Conservation (phyloP, 768 basidiomycete species). For the Coprinopsis marcescibilis region DNA sequence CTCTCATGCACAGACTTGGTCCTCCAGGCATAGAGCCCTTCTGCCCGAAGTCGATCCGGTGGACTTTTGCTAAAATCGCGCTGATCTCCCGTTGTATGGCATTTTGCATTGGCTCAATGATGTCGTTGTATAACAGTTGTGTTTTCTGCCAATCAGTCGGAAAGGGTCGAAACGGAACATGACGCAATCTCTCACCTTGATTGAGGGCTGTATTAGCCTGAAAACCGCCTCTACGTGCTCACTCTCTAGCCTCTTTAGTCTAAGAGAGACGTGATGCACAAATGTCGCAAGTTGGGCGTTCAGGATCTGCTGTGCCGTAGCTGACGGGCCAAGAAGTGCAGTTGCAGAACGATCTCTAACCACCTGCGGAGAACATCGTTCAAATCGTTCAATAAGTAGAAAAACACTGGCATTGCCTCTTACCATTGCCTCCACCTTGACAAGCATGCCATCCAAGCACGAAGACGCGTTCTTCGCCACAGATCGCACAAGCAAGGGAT, state of each 20-base stretch:
- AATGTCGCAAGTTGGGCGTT: constrained; percentile 79
- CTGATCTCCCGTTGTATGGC: constrained; percentile 78
- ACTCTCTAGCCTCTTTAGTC: constrained; percentile 56
- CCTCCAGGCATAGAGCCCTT: constrained; percentile 66
- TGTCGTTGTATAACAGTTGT: constrained; percentile 41
- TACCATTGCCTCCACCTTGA: constrained; percentile 66
- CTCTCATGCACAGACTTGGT: constrained; percentile 86
- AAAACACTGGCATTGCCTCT: too few species aligned
- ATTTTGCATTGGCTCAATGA: constrained; percentile 56
- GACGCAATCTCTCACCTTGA: constrained; percentile 43
- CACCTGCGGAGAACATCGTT: constrained; percentile 38
- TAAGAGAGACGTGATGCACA: constrained; percentile 70
- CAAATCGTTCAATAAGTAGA: not conserved
- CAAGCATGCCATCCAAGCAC: constrained; percentile 63
- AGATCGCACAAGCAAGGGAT: constrained; percentile 76
- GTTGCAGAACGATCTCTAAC: constrained; percentile 74
- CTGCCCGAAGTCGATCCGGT: constrained; percentile 71
- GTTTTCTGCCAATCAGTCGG: not conserved
- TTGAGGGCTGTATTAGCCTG: constrained; percentile 44
- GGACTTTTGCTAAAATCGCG: constrained; percentile 75
- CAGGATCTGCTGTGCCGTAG: constrained; percentile 70
- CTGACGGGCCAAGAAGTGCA: constrained; percentile 66
- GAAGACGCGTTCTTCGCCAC: constrained; percentile 71
- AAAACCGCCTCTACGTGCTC: constrained; percentile 64
- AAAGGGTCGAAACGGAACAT: not conserved